Base-by-base conservation (phyloP, 208 protist genomes). In the Leishmania tropica region DNA sequence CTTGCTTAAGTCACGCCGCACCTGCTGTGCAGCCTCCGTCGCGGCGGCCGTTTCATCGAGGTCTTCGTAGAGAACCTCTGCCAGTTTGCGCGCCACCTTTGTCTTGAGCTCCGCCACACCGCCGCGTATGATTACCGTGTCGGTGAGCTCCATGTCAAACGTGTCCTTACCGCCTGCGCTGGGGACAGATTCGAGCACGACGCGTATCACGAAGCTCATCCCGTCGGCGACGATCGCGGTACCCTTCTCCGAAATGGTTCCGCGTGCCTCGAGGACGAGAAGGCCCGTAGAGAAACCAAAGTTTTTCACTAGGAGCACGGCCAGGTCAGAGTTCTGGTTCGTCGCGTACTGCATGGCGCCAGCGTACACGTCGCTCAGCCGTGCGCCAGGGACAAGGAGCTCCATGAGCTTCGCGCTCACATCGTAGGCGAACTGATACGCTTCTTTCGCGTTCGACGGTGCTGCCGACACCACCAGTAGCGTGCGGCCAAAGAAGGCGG, bases 171-270 rank as follows among this genome's bases (percentile, higher is more conserved):
- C 78, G 10, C 58, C 81, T 28, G 54, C 79, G n/a, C 85, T 88
- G 3, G 86, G 75, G 3, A 95, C 85, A 17, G 84, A 83, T 71
- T 98, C 91, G 24, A 98, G 85, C 31, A 88, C 84, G 21, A 96
- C 81, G 37, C 95, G 95, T 47, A 94, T 90, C 45, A 96, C 92
- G 87, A 98, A 98, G 54, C 87, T 86, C 95, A 98, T 98, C 24
- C 90, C 90, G 58, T 95, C 84, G 56, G 79, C 75, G 31, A 98
- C 88, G 3, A 83, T 75, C 17, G 86, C 90, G 11, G 86, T 92
- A 17, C 92, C 95, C 67, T 95, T 96, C 75, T 91, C 89, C 4
- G 93, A 93, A 51, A 97, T 96, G n/a, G 82, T 91, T 35, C 92
- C 95, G 19, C 93, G 93, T 60, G 87, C 81, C 77, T 97, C 92